phyloP scores from a whole-genome alignment of 208 protist genomes.

The Trypanosoma grayi region DNA sequence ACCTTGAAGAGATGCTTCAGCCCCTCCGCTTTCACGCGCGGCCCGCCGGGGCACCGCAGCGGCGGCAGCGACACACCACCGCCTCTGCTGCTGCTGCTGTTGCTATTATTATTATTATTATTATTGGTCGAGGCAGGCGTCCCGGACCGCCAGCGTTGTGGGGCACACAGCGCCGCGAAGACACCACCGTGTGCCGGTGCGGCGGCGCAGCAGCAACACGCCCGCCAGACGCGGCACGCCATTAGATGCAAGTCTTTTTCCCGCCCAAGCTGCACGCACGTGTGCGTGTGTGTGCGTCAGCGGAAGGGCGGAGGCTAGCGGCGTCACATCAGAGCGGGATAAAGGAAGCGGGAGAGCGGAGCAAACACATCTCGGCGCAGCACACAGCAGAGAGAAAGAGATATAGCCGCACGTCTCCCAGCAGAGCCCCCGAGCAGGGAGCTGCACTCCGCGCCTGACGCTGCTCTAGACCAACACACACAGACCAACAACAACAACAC shows the following conservation, averaged over 20 bases:
- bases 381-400: background rate
- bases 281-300: too few relatives aligned
- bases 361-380: background rate
- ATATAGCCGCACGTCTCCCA: too few relatives aligned
- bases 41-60: constrained; percentile 80
- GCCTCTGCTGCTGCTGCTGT: background rate
- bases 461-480: too few relatives aligned
- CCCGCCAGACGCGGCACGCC: too few relatives aligned
- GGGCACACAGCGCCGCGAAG: too few relatives aligned
- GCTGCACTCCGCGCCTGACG: too few relatives aligned
- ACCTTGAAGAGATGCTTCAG: constrained; percentile 88
- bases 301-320: too few relatives aligned
- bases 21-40: constrained; percentile 70
- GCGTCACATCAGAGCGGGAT: background rate
- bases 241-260: too few relatives aligned
- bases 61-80: constrained; percentile 37
- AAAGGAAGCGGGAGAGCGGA: background rate
- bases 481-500: too few relatives aligned
- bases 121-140: background rate
- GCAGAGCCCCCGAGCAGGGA: too few relatives aligned
- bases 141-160: background rate
- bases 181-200: background rate
- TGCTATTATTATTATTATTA: background rate
- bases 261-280: too few relatives aligned
- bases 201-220: too few relatives aligned